These are phyloP conservation scores for Violaceomyces palustris DNA, from an alignment of 1,284 basidiomycete genomes.

Conservation along the genomic window DNA sequence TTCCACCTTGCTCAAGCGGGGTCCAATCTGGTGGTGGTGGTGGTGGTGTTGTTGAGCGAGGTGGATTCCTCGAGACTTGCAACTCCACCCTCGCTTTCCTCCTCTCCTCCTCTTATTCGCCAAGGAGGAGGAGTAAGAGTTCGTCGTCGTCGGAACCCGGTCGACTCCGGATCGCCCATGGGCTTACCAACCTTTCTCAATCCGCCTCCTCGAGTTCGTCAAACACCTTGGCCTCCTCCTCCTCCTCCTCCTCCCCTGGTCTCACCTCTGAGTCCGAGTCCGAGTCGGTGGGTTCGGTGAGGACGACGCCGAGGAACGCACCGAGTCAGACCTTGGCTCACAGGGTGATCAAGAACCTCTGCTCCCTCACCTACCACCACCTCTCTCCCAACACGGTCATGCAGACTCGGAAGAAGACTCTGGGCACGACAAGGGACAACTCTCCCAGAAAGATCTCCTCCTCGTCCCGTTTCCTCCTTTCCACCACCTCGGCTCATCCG, in stretches of 20 bases:
- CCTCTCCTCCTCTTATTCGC: constrained; percentile 2
- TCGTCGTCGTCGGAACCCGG: neutral
- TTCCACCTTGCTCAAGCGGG: neutral
- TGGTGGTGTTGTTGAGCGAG: neutral
- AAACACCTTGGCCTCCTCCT: constrained; percentile 17
- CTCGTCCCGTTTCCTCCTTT: constrained; percentile 11
- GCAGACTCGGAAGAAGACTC: constrained; percentile 16
- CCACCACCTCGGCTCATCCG: neutral
- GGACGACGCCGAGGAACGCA: neutral
- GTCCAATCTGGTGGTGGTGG: neutral
- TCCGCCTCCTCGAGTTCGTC: neutral
- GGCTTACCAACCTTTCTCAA: neutral
- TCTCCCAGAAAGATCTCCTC: constrained; percentile 11
- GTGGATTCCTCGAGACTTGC: neutral
- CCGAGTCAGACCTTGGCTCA: constrained; percentile 15
- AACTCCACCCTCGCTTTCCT: constrained; percentile 1
- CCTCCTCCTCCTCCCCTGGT: constrained; percentile 12
- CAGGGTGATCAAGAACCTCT: constrained; percentile 23
- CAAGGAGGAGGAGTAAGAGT: neutral
- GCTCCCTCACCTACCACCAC: constrained; percentile 44
- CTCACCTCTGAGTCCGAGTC: neutral
- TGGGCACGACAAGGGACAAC: neutral
- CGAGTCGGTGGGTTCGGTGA: neutral
- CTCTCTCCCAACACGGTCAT: constrained; percentile 46
- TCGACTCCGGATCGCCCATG: constrained; percentile 1